Base-by-base conservation (phyloP, 2,329 filamentous ascomycete genomes). In the Drechmeria coniospora region DNA sequence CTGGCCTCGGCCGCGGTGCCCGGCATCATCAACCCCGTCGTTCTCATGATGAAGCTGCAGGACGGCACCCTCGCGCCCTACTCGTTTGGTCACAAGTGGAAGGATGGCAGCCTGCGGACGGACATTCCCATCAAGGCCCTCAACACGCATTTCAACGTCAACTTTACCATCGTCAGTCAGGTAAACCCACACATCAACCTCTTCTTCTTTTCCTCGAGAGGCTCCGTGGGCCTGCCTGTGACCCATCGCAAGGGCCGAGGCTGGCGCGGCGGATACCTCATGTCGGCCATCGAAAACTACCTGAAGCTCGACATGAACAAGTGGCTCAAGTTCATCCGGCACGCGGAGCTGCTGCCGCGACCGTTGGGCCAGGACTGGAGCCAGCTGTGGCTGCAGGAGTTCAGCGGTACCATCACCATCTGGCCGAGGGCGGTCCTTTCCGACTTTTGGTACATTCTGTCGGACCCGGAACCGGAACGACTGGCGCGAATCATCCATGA, bases 1-100 rank as follows among this genome's bases (percentile, higher is more conserved):
- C 59, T 98, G 24, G 90, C 90, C 1, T 94, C 86, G 5, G 90
- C 90, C 4, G 90, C 90, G 4, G 90, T 98, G 0, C 90, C 90
- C 0, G 90, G 90, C 2, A 95, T 98, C 32, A 60, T 95, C 20
- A 95, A 95, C 45, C 90, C 90, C 0, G 81, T 92, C 3, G 87
- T 98, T 1, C 71, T 98, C 6, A 81, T 82, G 61, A 86, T 93
- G 63, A 93, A 92, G 57, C 79, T 68, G 29, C 63, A 65, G 12
- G 70, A 84, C 33, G 86, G 84, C 1, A 74, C 63, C 2, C 62
- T 98, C 4, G 72, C 74, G 1, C 90, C 90, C 0, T 98, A 93
- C 53, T 92, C 82, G 1, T 98, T 98, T 47, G 90, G 90, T 0
- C 86, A 95, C 61, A 95, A 95, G 56, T 98, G 90, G 90, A 98